Conservation (phyloP, 305 asterid species). For the Petunia hybrid region DNA sequence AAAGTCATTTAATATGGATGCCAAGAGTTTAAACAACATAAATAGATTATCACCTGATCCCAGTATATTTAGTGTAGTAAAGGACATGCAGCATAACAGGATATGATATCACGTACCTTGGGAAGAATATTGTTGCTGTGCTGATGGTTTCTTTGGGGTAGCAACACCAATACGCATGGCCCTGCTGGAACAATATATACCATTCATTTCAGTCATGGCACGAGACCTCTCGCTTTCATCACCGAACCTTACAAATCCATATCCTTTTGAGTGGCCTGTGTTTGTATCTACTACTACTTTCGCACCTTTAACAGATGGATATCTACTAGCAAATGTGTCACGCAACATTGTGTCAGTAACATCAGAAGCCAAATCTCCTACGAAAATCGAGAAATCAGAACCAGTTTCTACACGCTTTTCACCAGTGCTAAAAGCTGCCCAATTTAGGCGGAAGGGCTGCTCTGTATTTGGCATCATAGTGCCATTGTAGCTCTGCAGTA, state of each 20-base stretch:
- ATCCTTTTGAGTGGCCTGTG: conserved; percentile 92
- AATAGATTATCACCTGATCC: conserved; percentile 1
- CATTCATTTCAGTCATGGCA: conserved; percentile 97
- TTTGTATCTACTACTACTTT: conserved; percentile 93
- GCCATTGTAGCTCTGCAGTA: conserved; percentile 75
- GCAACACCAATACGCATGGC: conserved; percentile 95
- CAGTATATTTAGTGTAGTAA: not conserved
- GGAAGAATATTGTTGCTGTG: conserved; percentile 77
- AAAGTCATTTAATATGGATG: not conserved
- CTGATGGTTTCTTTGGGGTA: conserved; percentile 83
- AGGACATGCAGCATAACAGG: conserved; percentile 30
- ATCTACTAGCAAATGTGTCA: conserved; percentile 89
- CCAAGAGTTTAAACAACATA: not conserved
- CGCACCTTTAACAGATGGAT: conserved; percentile 88
- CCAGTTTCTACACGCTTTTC: conserved; percentile 83
- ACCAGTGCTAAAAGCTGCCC: conserved; percentile 96
- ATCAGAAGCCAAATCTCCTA: conserved; percentile 93
- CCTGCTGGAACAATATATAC: conserved; percentile 85
- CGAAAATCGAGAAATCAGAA: conserved; percentile 91
- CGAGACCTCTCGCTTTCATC: conserved; percentile 86
- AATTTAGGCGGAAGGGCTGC: conserved; percentile 87
- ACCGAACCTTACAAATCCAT: conserved; percentile 95
- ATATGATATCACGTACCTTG: conserved; percentile 60
- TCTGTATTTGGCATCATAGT: conserved; percentile 85
- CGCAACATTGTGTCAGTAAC: conserved; percentile 85